phyloP scores from a whole-genome alignment of 1,139 yeast species.

The Debaryomyces psychrophilus region DNA sequence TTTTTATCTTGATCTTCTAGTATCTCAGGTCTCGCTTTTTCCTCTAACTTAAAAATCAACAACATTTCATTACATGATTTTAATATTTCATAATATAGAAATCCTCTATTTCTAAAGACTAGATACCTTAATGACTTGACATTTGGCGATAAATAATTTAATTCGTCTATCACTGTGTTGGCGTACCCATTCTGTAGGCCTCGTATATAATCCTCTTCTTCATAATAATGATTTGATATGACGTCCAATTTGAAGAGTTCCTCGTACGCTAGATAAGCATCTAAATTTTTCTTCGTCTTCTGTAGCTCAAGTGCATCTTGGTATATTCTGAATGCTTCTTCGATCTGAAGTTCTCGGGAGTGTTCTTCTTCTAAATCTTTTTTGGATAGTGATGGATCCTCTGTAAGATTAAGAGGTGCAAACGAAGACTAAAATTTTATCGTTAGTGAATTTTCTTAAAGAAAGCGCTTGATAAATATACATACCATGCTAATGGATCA shows the following conservation, averaged over 20 bases:
- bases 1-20: slow-evolving; percentile 14
- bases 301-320: slow-evolving; percentile 71
- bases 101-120: slow-evolving; percentile 80
- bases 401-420: slow-evolving; percentile 75
- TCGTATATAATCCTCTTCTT: slow-evolving; percentile 41
- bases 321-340: slow-evolving; percentile 78
- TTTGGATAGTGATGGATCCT: slow-evolving; percentile 58
- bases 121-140: slow-evolving; percentile 74
- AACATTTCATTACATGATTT: slow-evolving; percentile 13
- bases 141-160: slow-evolving; percentile 62
- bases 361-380: slow-evolving; percentile 78
- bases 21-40: slow-evolving; percentile 4
- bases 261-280: slow-evolving; percentile 60
- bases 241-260: slow-evolving; percentile 71
- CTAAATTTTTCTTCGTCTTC: slow-evolving; percentile 46
- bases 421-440: slow-evolving; percentile 57
- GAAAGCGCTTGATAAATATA: not conserved
- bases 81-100: slow-evolving; percentile 60
- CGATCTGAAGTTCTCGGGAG: slow-evolving; percentile 85
- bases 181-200: slow-evolving; percentile 46
- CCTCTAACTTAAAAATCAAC: slow-evolving; percentile 12
- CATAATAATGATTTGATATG: slow-evolving; percentile 53
- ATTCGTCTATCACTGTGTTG: slow-evolving; percentile 42
- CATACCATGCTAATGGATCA: slow-evolving; percentile 9
- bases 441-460: slow-evolving; percentile 7